A percentile compares a stretch with the other conserved stretches of the same genome.
Conservation (phyloP, 2,329 filamentous ascomycete species). For the Arthroderma uncinatum region DNA sequence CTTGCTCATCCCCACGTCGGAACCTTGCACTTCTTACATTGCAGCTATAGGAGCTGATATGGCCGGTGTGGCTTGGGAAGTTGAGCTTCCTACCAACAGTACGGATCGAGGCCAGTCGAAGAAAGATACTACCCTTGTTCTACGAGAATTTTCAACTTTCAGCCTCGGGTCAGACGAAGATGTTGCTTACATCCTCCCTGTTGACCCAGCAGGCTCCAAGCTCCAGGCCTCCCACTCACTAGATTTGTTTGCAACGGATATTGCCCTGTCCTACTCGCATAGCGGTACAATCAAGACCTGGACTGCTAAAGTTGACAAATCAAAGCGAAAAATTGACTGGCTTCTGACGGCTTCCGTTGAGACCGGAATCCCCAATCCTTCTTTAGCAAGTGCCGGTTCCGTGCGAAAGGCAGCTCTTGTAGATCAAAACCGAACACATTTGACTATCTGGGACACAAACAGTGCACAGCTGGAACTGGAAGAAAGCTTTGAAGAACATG, state of each 20-base stretch:
- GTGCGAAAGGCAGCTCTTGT: constrained; percentile 80
- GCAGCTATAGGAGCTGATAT: constrained; percentile 73
- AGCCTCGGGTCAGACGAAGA: constrained; percentile 48
- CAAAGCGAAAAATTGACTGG: constrained; percentile 60
- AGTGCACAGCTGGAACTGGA: constrained; percentile 72
- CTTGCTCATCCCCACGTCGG: constrained; percentile 54
- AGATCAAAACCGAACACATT: constrained; percentile 56
- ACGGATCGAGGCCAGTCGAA: constrained; percentile 25
- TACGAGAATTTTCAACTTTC: constrained; percentile 62
- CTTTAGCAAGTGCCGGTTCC: constrained; percentile 72
- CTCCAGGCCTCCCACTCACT: constrained; percentile 65
- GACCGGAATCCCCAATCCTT: constrained; percentile 60
- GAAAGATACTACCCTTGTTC: constrained; percentile 28
- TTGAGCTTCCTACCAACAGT: constrained; percentile 46
- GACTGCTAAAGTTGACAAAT: constrained; percentile 62
- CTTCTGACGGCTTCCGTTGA: constrained; percentile 70
- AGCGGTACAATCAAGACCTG: constrained; percentile 68
- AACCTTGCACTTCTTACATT: constrained; percentile 51
- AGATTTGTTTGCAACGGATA: constrained; percentile 74
- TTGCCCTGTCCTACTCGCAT: constrained; percentile 73
- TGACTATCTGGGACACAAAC: constrained; percentile 86
- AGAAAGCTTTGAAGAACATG: constrained; percentile 59
- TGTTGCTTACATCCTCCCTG: constrained; percentile 56
- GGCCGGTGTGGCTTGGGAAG: constrained; percentile 70
- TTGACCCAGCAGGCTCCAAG: constrained; percentile 71